Evolutionary conservation across 805 yeast genomes (phyloP).

Genomic region (Candida ulmi): DNA sequence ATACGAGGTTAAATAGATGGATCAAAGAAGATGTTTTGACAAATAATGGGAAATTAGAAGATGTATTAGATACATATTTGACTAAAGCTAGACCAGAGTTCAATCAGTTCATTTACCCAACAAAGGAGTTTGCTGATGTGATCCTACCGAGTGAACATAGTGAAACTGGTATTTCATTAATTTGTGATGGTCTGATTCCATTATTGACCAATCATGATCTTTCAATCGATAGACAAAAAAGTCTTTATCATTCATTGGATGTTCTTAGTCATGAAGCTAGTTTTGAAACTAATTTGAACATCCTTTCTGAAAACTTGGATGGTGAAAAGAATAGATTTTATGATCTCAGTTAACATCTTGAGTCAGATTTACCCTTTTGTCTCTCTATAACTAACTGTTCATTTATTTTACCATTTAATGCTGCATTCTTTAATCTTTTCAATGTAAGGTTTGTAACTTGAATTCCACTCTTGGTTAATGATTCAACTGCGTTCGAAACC

Average conservation of each 20-base stretch:
- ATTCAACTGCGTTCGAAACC: constrained; percentile 20
- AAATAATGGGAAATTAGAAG: constrained; percentile 20
- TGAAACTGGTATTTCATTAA: constrained; percentile 45
- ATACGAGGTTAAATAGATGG: constrained; percentile 78
- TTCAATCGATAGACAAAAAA: constrained; percentile 2
- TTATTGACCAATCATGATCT: constrained; percentile 15
- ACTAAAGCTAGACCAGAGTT: constrained; percentile 58
- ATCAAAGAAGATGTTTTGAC: constrained; percentile 33
- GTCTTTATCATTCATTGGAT: constrained; percentile 5
- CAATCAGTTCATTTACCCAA: constrained; percentile 58
- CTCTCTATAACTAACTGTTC: constrained; percentile 31
- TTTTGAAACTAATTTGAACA: constrained; percentile 25
- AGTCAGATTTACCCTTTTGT: constrained; percentile 24
- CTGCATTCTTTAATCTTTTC: constrained; percentile 13
- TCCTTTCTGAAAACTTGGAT: constrained; percentile 31
- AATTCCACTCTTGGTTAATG: constrained; percentile 14
- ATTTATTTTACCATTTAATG: constrained; percentile 26
- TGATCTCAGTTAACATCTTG: constrained; percentile 25
- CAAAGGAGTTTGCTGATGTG: constrained; percentile 70
- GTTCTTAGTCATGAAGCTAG: constrained; percentile 13
- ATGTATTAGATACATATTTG: constrained; percentile 40
- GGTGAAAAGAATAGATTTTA: constrained; percentile 39
- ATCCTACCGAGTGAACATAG: constrained; percentile 71
- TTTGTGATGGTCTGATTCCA: constrained; percentile 59
- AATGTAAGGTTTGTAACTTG: constrained; percentile 14